Conservation (phyloP, 73 alveolate species). For the Symbiodinium natans region DNA sequence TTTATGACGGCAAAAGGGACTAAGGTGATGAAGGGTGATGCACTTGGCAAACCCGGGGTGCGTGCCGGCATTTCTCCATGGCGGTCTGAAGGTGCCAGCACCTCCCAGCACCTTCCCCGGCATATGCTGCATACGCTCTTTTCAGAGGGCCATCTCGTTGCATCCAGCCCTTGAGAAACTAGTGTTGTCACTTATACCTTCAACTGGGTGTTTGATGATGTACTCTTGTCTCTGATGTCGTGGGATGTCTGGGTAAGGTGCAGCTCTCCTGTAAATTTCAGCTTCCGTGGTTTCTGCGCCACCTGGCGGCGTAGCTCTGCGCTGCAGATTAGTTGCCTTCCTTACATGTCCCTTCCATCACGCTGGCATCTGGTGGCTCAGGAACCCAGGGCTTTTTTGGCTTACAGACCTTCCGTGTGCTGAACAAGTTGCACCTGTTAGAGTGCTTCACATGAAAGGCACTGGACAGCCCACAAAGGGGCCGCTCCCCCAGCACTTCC, state of each 20-base stretch:
- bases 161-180: too few species aligned
- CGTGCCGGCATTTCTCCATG: neutral
- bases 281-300: neutral
- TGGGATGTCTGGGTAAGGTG: conserved; percentile 12
- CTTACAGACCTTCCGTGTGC: neutral
- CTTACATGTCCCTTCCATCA: too few species aligned
- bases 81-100: neutral
- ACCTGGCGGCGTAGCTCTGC: conserved; percentile 1
- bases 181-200: too few species aligned
- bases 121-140: neutral
- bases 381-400: neutral
- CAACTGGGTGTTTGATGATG: too few species aligned
- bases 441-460: neutral
- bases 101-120: neutral
- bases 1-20: too few species aligned
- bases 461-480: too few species aligned
- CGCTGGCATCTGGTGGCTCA: neutral
- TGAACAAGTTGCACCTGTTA: neutral
- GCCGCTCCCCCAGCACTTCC: too few species aligned
- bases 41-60: too few species aligned
- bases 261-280: neutral
- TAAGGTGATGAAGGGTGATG: too few species aligned
- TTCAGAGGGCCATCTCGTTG: too few species aligned
- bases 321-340: too few species aligned
- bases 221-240: too few species aligned